Evolutionary conservation across 805 yeast species (phyloP).

Genomic region (Saccharomycopsis babjevae): DNA sequence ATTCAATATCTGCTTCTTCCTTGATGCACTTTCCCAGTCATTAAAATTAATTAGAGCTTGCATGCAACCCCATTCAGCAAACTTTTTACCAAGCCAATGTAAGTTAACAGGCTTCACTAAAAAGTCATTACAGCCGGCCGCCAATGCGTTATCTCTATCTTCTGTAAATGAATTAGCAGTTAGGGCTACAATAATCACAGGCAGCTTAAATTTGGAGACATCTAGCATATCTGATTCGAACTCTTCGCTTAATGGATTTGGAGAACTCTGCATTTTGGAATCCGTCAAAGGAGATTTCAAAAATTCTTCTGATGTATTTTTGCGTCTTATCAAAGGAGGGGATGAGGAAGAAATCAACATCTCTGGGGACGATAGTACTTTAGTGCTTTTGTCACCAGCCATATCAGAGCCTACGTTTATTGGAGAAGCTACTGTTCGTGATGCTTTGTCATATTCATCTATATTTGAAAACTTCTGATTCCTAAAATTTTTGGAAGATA

Average conservation of each 20-base stretch:
- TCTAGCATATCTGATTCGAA: slow-evolving; percentile 43
- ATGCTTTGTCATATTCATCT: not conserved
- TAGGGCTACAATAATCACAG: slow-evolving; percentile 95
- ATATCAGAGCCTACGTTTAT: not conserved
- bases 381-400: not conserved
- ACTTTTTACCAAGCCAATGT: slow-evolving; percentile 87
- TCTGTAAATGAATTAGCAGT: slow-evolving; percentile 84
- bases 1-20: slow-evolving; percentile 22
- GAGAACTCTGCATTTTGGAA: slow-evolving; percentile 17
- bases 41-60: slow-evolving; percentile 94
- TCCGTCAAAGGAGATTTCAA: not conserved
- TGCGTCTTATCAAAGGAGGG: not conserved
- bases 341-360: not conserved
- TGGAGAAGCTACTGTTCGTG: not conserved
- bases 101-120: slow-evolving; percentile 92
- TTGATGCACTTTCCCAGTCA: slow-evolving; percentile 61
- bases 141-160: slow-evolving; percentile 82
- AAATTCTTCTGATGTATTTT: not conserved
- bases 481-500: not conserved
- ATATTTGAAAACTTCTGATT: not conserved
- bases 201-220: slow-evolving; percentile 61
- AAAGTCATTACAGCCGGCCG: slow-evolving; percentile 97
- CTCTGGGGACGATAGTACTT: not conserved
- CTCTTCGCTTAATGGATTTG: slow-evolving; percentile 20
- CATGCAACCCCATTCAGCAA: slow-evolving; percentile 99